Percentiles rank a stretch among this genome's conserved stretches.
phyloP scores from a whole-genome alignment of 208 protist genomes.

The Phytomonas serpens region DNA sequence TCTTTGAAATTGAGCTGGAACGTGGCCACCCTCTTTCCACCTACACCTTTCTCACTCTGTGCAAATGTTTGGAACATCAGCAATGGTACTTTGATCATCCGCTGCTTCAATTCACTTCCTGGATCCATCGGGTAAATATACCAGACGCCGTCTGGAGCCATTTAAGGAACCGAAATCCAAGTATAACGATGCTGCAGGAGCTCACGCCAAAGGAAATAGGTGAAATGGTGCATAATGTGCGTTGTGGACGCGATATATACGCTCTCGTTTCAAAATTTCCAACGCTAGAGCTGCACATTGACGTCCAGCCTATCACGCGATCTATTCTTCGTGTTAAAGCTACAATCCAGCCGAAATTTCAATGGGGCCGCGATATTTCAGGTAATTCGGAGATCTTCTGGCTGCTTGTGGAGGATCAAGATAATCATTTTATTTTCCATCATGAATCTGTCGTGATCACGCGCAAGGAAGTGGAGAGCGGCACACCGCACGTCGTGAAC shows the following conservation, averaged over 20 bases:
- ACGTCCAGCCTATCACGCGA: slow-evolving; percentile 97
- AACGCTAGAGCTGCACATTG: slow-evolving; percentile 70
- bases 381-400: slow-evolving; percentile 92
- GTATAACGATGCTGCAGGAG: slow-evolving; percentile 75
- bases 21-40: slow-evolving; percentile 84
- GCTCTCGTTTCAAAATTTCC: slow-evolving; percentile 88
- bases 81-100: slow-evolving; percentile 93
- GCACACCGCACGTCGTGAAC: slow-evolving; percentile 77
- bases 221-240: slow-evolving; percentile 78
- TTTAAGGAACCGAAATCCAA: slow-evolving; percentile 64
- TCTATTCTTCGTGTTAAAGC: slow-evolving; percentile 93
- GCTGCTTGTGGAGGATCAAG: slow-evolving; percentile 96
- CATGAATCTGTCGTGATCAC: slow-evolving; percentile 74
- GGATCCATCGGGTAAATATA: slow-evolving; percentile 52
- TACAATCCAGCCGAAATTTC: slow-evolving; percentile 86
- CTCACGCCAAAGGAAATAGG: slow-evolving; percentile 77
- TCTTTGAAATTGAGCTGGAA: slow-evolving; percentile 97
- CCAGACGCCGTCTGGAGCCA: slow-evolving; percentile 65
- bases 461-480: slow-evolving; percentile 77
- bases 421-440: slow-evolving; percentile 94
- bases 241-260: slow-evolving; percentile 74
- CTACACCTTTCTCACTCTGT: slow-evolving; percentile 83
- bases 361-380: slow-evolving; percentile 92
- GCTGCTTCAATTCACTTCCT: slow-evolving; percentile 76
- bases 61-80: slow-evolving; percentile 92